These are phyloP conservation scores for Arthrobotrys iridis DNA, from an alignment of 2,329 filamentous ascomycete species.

Conservation along the genomic window DNA sequence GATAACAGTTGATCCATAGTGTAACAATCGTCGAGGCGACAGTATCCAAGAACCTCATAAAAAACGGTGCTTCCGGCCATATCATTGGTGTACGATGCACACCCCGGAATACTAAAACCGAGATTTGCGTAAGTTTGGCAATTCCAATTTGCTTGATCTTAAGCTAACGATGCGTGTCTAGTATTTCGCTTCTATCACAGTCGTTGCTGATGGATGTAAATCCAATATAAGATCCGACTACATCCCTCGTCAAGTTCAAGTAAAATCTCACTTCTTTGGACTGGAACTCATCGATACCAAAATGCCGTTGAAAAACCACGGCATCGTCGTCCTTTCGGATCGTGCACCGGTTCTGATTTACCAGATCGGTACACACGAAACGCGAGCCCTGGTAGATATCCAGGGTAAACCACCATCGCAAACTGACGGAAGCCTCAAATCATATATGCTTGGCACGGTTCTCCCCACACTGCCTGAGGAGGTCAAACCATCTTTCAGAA, in stretches of 20 bases:
- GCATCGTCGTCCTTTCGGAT: slow-evolving; percentile 86
- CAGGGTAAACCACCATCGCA: slow-evolving; percentile 77
- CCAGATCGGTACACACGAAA: slow-evolving; percentile 96
- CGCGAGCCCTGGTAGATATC: slow-evolving; percentile 86
- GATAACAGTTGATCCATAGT: slow-evolving; percentile 53
- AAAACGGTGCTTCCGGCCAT: slow-evolving; percentile 73
- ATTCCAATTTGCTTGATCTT: not conserved
- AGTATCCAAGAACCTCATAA: slow-evolving; percentile 75
- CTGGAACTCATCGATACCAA: slow-evolving; percentile 89
- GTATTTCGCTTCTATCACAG: slow-evolving; percentile 88
- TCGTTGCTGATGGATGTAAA: slow-evolving; percentile 90
- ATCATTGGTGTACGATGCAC: slow-evolving; percentile 76
- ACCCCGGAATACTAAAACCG: slow-evolving; percentile 52
- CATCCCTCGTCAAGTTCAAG: slow-evolving; percentile 72
- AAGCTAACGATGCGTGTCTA: slow-evolving; percentile 60
- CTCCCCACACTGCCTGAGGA: slow-evolving; percentile 78
- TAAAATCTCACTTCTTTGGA: slow-evolving; percentile 89
- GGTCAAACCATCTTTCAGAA: slow-evolving; percentile 77
- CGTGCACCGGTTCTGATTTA: slow-evolving; percentile 86
- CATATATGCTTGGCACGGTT: slow-evolving; percentile 81
- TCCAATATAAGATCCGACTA: slow-evolving; percentile 89
- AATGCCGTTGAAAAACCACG: slow-evolving; percentile 78
- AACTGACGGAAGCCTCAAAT: slow-evolving; percentile 81
- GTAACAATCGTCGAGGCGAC: slow-evolving; percentile 93
- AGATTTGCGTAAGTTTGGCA: slow-evolving; percentile 59